These are phyloP conservation scores for Cucurbita maxima DNA, from an alignment of 306 rosid species.

Conservation along the genomic window DNA sequence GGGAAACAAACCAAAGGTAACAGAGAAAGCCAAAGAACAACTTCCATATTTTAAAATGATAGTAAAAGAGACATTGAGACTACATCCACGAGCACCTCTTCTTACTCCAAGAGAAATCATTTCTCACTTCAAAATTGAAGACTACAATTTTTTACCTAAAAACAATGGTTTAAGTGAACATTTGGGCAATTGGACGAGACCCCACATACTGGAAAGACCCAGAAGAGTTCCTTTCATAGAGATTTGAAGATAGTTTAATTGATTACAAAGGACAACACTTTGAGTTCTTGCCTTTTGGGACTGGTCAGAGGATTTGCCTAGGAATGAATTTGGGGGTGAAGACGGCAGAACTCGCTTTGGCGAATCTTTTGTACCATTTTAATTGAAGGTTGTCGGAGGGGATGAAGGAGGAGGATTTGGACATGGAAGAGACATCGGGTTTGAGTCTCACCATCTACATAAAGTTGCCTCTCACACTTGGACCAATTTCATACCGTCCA, in stretches of 20 bases:
- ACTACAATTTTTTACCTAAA: conserved; percentile 22
- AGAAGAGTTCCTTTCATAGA: conserved; percentile 32
- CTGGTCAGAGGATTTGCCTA: conserved; percentile 31
- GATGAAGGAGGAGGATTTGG: conserved; percentile 17
- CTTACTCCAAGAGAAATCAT: conserved; percentile 32
- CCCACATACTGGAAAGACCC: conserved; percentile 23
- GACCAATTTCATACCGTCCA: conserved; percentile 1
- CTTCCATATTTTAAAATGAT: conserved; percentile 29
- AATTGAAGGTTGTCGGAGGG: conserved; percentile 32
- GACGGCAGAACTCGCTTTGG: conserved; percentile 19
- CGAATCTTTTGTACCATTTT: conserved; percentile 28
- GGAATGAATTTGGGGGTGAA: conserved; percentile 15
- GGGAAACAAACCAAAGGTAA: conserved; percentile 11
- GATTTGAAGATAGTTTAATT: conserved; percentile 15
- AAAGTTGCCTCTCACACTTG: conserved; percentile 21
- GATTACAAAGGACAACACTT: conserved; percentile 29
- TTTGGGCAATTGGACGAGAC: conserved; percentile 27
- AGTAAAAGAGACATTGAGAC: conserved; percentile 28
- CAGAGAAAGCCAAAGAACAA: conserved; percentile 12
- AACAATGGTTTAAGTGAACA: conserved; percentile 21
- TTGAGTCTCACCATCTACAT: conserved; percentile 14
- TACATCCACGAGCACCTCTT: conserved; percentile 40
- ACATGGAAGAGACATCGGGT: conserved; percentile 32
- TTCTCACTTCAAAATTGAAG: conserved; percentile 9
- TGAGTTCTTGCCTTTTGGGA: conserved; percentile 36